Percentiles rank a stretch among this genome's conserved stretches.
Evolutionary conservation across 768 basidiomycete species (phyloP).

Genomic region (Termitomyces sp.): DNA sequence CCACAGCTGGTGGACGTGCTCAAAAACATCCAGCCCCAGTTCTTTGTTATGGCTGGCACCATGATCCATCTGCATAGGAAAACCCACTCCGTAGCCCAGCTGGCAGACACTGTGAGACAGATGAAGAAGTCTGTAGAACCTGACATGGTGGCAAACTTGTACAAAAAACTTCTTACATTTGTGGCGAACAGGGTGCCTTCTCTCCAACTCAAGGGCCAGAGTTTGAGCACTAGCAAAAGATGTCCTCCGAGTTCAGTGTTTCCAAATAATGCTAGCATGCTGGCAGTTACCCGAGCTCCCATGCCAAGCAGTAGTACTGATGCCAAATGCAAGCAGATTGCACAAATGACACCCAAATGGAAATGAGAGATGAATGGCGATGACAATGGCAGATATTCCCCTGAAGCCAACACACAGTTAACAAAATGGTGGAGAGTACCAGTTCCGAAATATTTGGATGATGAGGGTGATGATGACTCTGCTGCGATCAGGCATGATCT

Average conservation of each 20-base stretch:
- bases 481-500: neutral
- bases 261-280: neutral
- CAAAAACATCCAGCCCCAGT: slow-evolving; percentile 30
- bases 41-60: slow-evolving; percentile 39
- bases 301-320: no score
- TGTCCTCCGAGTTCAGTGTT: neutral
- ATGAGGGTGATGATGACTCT: neutral
- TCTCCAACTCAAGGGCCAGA: neutral
- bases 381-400: neutral
- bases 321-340: neutral
- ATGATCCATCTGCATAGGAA: slow-evolving; percentile 32
- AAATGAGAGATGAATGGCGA: neutral
- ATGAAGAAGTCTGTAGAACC: slow-evolving; percentile 17
- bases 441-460: neutral
- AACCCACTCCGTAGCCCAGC: slow-evolving; percentile 30
- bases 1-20: slow-evolving; percentile 10
- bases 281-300: neutral
- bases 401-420: neutral
- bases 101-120: slow-evolving; percentile 35
- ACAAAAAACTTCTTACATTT: slow-evolving; percentile 8
- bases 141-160: slow-evolving; percentile 2
- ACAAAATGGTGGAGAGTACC: neutral
- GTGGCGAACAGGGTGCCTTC: slow-evolving; percentile 2
- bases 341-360: slow-evolving; percentile 1
- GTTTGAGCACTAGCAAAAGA: neutral